Evolutionary conservation across 306 rosid species (phyloP), one percentile per base, ranked within the genome.

Genomic region (Trifolium dubium): DNA sequence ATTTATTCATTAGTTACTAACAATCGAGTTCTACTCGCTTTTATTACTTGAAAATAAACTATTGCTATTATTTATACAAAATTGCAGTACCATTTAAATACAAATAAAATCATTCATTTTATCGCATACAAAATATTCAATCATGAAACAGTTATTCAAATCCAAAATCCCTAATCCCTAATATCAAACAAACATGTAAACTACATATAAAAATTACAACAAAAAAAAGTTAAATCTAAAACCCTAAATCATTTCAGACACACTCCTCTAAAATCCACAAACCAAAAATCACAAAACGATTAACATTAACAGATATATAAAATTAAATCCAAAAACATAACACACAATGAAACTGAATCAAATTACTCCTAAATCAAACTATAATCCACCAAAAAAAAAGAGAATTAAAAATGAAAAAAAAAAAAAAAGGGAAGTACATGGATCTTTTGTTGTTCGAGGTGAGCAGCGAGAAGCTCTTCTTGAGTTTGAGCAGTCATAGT

Each of bases 401-500:
- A 44, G 41, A 29, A 32, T 14, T 2, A 1, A 19, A 72, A 73
- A 44, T 53, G 13, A 29, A 56, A 59, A 29, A 11, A 23, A 23
- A 23, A 23, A 23, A 37, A 10, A 64, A 47, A 10, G 2, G 14
- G 12, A 51, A 67, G 29, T 80, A 80, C 87, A 49, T 84, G 67
- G 72, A 84, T 84, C 82, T 77, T 84, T 3, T 84, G 82, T 55
- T 84, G 75, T 77, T 84, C 83, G 65, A 84, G 85, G 23, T 55
- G 85, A 0, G 37, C 34, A 0, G 83, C 88, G 9, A 84, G 88
- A 70, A 84, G 85, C 81, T 84, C 88, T 39, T 84, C 81, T 19
- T 81, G 83, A 2, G 79, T 74, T 59, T 74, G 70, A 40, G 85
- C 88, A 71, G 85, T 78, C 88, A 84, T 84, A 2, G 80, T 35